phyloP scores from a whole-genome alignment of 106 monocot species.

The Acorus calamus region DNA sequence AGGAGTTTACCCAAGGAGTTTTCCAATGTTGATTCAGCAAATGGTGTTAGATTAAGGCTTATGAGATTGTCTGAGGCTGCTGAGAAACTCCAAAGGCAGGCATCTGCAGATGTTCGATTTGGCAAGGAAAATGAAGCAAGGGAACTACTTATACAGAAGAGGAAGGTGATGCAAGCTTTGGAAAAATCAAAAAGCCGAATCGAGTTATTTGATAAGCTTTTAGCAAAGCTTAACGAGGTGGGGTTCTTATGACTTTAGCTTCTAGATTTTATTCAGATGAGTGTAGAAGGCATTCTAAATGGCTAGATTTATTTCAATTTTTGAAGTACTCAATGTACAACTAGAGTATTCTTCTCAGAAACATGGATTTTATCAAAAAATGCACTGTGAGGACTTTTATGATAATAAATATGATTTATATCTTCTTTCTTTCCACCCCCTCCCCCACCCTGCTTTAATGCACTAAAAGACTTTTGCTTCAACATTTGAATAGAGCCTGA shows the following conservation, averaged over 20 bases:
- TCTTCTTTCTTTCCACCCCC: no score
- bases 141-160: constrained; percentile 57
- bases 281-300: neutral
- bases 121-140: constrained; percentile 63
- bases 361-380: no score
- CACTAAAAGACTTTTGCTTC: no score
- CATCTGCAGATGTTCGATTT: constrained; percentile 30
- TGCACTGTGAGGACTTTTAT: no score
- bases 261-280: no score
- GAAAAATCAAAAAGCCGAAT: constrained; percentile 57
- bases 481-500: no score
- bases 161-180: constrained; percentile 56
- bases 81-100: constrained; percentile 61
- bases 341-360: no score
- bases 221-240: constrained; percentile 63
- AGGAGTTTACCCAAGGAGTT: neutral
- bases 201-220: constrained; percentile 59
- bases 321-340: neutral
- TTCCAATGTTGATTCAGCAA: constrained; percentile 36
- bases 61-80: constrained; percentile 63
- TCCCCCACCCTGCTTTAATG: no score
- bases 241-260: neutral
- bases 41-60: constrained; percentile 50
- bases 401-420: no score
- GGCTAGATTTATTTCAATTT: neutral